Conservation (phyloP, 371 early-diverging fungal species). For the Umbelopsis sp. region DNA sequence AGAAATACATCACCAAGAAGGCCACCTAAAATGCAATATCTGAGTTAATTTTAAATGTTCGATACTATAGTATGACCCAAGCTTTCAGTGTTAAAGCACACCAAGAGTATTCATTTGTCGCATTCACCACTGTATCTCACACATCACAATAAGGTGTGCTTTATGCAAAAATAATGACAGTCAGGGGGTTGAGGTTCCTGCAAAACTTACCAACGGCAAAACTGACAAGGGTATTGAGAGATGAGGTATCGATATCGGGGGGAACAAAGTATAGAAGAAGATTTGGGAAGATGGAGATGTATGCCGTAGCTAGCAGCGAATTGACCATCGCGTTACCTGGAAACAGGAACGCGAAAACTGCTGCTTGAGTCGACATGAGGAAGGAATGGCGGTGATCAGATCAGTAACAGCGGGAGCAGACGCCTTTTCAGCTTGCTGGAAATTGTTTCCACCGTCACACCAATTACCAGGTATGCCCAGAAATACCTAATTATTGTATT, state of each 20-base stretch:
- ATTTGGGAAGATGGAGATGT: slow-evolving; percentile 86
- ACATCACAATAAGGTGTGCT: too few species aligned
- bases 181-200: too few species aligned
- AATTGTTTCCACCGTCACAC: neutral
- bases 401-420: neutral
- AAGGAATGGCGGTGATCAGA: slow-evolving; percentile 8
- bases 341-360: slow-evolving; percentile 58
- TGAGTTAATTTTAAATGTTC: neutral
- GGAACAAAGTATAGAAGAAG: slow-evolving; percentile 82
- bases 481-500: too few species aligned
- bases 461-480: too few species aligned
- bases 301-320: slow-evolving; percentile 78
- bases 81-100: too few species aligned
- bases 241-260: slow-evolving; percentile 71
- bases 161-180: too few species aligned
- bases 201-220: slow-evolving; percentile 73
- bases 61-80: too few species aligned
- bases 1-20: slow-evolving; percentile 86
- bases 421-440: neutral
- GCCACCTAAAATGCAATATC: slow-evolving; percentile 50
- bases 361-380: slow-evolving; percentile 43
- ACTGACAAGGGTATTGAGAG: slow-evolving; percentile 76
- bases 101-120: too few species aligned
- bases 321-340: slow-evolving; percentile 69
- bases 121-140: neutral